Percentiles rank a stretch among this genome's conserved stretches.
Evolutionary conservation across 2,329 filamentous ascomycete species (phyloP).

Genomic region (Daldinia sp.): DNA sequence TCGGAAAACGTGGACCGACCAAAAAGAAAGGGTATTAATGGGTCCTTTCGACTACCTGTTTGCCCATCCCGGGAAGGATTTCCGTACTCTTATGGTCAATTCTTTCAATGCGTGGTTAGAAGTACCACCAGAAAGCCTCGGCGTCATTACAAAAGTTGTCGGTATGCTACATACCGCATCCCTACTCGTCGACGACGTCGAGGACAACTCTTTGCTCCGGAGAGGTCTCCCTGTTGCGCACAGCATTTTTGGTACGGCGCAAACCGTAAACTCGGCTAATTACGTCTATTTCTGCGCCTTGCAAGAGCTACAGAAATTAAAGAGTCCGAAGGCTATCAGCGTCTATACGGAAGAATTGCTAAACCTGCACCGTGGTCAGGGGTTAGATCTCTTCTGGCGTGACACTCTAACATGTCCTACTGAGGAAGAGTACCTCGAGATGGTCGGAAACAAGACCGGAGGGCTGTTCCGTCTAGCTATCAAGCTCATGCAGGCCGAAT

Average conservation of each 20-base stretch:
- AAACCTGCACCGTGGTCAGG: slow-evolving; percentile 86
- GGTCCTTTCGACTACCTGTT: slow-evolving; percentile 85
- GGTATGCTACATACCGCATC: slow-evolving; percentile 88
- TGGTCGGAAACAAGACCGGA: slow-evolving; percentile 91
- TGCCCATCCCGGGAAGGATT: slow-evolving; percentile 83
- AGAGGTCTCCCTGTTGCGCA: slow-evolving; percentile 84
- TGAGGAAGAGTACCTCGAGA: slow-evolving; percentile 91
- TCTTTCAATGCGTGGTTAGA: slow-evolving; percentile 84
- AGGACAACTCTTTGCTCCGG: slow-evolving; percentile 80
- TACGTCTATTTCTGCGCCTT: slow-evolving; percentile 87
- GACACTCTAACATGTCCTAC: slow-evolving; percentile 84
- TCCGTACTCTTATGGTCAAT: slow-evolving; percentile 79
- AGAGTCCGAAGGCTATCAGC: slow-evolving; percentile 70
- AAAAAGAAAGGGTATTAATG: slow-evolving; percentile 80
- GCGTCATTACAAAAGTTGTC: slow-evolving; percentile 79
- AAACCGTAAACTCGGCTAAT: slow-evolving; percentile 91
- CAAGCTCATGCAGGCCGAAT: slow-evolving; percentile 87
- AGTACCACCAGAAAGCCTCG: slow-evolving; percentile 73
- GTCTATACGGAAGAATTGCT: slow-evolving; percentile 85
- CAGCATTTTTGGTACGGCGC: slow-evolving; percentile 82
- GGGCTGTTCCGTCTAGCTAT: slow-evolving; percentile 85
- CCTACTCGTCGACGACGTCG: slow-evolving; percentile 85
- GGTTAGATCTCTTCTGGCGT: slow-evolving; percentile 91
- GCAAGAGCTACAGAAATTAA: slow-evolving; percentile 75
- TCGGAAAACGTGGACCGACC: slow-evolving; percentile 68